A percentile compares a stretch with the other conserved stretches of the same genome.
Conservation (phyloP, 371 early-diverging fungal genomes). For the Syncephalastrum contaminatum region DNA sequence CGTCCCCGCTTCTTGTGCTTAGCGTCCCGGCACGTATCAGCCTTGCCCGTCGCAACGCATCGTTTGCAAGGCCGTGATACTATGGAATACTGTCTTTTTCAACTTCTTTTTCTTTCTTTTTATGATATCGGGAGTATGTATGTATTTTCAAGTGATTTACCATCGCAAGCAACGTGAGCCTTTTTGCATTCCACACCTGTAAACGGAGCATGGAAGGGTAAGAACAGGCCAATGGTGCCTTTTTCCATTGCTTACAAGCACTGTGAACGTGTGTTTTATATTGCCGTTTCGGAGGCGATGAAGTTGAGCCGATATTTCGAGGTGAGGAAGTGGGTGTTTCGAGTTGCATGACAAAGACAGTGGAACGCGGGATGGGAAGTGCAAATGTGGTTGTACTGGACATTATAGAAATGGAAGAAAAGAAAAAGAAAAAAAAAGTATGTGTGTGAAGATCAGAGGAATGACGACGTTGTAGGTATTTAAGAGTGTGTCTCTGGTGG, state of each 20-base stretch:
- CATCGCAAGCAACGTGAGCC: constrained; percentile 70
- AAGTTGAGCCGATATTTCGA: no score
- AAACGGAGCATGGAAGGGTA: no score
- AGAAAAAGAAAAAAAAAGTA: no score
- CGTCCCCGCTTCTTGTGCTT: constrained; percentile 76
- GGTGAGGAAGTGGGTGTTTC: no score
- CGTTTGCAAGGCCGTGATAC: constrained; percentile 68
- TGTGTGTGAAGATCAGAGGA: no score
- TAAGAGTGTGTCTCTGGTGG: no score
- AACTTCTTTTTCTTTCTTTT: background rate
- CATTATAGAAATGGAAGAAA: no score
- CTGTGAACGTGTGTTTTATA: constrained; percentile 20
- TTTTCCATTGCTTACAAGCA: constrained; percentile 14
- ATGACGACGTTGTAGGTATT: no score
- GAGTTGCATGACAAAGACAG: no score
- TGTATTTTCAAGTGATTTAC: constrained; percentile 7
- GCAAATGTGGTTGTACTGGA: no score
- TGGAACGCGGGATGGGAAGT: no score
- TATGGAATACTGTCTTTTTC: constrained; percentile 8
- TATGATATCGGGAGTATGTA: background rate
- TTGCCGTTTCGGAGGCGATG: constrained; percentile 17
- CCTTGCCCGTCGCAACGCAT: constrained; percentile 60
- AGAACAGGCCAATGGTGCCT: no score
- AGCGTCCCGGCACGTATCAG: constrained; percentile 68
- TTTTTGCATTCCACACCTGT: constrained; percentile 66